Evolutionary conservation across 352 stramenopile genomes (phyloP), one percentile per base, ranked within the genome.

Genomic region (Phytophthora agathidicida): DNA sequence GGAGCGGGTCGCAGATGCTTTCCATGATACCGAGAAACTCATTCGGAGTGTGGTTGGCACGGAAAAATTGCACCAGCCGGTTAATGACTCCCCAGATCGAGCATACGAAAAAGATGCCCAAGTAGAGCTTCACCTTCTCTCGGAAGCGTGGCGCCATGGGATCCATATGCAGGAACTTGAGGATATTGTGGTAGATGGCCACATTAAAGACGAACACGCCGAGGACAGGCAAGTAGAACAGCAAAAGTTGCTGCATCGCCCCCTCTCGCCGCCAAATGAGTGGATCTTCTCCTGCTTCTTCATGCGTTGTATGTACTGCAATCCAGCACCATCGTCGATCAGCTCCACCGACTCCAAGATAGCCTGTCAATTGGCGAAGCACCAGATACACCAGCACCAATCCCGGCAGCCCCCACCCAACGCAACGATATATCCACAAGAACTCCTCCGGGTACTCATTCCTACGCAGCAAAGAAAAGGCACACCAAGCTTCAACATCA

Each of bases 291-390:
- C 38, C 47, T 39, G n/a, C 20, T 24, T 60, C 58, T 49, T 66
- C 48, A 31, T 44, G 35, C 1, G 67, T 71, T 0, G 64, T 32
- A 26, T 86, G 77, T 1, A 83, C 74, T 3, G 80, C 71, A 49
- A 93, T 89, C 83, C 83, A 93, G 46, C 83, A 93, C 83, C 83
- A 93, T 14, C 65, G 75, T 1, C 83, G 83, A 48, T 93, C 83
- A 5, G 83, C 80, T 14, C 68, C 66, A 22, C 83, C 83, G 3
- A 93, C 80, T 50, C 80, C 80, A 35, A 93, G 28, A 41, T 89
- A 75, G 5, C 80, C 83, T 0, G 79, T 91, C 52, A 93, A 68
- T 54, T 93, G 83, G 0, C 80, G 77, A 47, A 91, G 60, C 13
- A 93, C 55, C 24, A 93, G 62, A 52, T 67, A 88, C 11, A 73